Percentiles rank a stretch among this genome's conserved stretches.
These are phyloP conservation scores for Colletotrichum zoysiae DNA, from an alignment of 2,329 filamentous ascomycete genomes.

Conservation along the genomic window DNA sequence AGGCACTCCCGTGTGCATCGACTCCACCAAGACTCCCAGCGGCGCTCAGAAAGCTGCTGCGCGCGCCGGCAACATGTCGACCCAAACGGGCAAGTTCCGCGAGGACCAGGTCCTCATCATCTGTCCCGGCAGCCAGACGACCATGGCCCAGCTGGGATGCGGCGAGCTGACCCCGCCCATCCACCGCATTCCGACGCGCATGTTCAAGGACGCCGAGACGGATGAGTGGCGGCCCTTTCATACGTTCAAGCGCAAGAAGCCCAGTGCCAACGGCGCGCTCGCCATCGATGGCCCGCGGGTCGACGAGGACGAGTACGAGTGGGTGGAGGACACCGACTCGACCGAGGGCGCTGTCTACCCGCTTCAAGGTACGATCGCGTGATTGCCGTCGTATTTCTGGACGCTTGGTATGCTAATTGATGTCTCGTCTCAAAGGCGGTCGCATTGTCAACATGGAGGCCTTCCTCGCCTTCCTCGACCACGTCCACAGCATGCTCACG, in stretches of 20 bases:
- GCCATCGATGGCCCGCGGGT: conserved; percentile 37
- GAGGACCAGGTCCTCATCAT: conserved; percentile 78
- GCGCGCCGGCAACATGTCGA: conserved; percentile 60
- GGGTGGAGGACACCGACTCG: conserved; percentile 89
- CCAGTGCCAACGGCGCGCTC: conserved; percentile 43
- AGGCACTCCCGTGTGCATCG: conserved; percentile 16
- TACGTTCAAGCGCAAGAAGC: conserved; percentile 75
- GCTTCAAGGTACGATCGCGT: conserved; percentile 66
- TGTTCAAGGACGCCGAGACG: conserved; percentile 89
- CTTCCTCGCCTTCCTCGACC: conserved; percentile 92
- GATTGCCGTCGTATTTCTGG: conserved; percentile 1
- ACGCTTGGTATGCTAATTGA: conserved; percentile 20
- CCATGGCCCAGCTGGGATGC: conserved; percentile 90
- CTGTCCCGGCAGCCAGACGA: conserved; percentile 88
- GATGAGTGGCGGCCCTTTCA: conserved; percentile 83
- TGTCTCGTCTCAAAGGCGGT: conserved; percentile 67
- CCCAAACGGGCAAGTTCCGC: conserved; percentile 70
- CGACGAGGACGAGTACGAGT: conserved; percentile 73
- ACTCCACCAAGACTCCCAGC: conserved; percentile 1
- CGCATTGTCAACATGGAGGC: conserved; percentile 91
- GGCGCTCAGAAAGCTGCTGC: conserved; percentile 13
- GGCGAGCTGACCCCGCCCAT: conserved; percentile 92
- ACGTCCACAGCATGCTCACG: conserved; percentile 90
- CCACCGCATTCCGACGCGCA: conserved; percentile 88
- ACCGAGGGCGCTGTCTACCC: conserved; percentile 93